Conservation (phyloP, 129 eudicot genomes). For the Rutidosis leptorrhynchoides region DNA sequence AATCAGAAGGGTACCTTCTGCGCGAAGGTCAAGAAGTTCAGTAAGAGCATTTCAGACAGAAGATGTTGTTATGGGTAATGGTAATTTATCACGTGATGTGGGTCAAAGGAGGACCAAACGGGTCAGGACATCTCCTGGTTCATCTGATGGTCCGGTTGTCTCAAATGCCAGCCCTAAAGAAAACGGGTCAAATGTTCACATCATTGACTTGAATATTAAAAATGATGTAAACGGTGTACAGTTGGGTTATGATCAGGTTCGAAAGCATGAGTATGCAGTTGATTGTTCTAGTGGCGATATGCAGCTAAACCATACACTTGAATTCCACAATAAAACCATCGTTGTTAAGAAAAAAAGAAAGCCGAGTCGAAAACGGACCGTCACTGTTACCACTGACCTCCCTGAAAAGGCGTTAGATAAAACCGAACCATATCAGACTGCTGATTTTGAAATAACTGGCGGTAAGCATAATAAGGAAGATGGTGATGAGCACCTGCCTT, state of each 20-base stretch:
- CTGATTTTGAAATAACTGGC: slow-evolving; percentile 21
- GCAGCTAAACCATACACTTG: slow-evolving; percentile 52
- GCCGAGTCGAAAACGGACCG: slow-evolving; percentile 54
- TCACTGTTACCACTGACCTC: slow-evolving; percentile 35
- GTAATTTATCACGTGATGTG: slow-evolving; percentile 41
- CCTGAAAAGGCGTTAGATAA: slow-evolving; percentile 28
- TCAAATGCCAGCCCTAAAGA: slow-evolving; percentile 57
- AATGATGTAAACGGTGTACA: slow-evolving; percentile 55
- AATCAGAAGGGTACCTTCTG: slow-evolving; percentile 40
- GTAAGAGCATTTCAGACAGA: slow-evolving; percentile 35
- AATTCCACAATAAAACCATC: slow-evolving; percentile 48
- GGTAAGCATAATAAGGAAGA: slow-evolving; percentile 50
- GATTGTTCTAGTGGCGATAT: slow-evolving; percentile 32
- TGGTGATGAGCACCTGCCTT: slow-evolving; percentile 89
- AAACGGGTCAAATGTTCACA: slow-evolving; percentile 54
- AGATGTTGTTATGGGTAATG: slow-evolving; percentile 31
- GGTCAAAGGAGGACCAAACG: slow-evolving; percentile 57
- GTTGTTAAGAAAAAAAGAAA: slow-evolving; percentile 77
- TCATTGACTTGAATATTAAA: slow-evolving; percentile 48
- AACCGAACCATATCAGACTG: slow-evolving; percentile 27
- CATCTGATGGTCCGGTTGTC: slow-evolving; percentile 33
- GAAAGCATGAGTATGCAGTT: slow-evolving; percentile 34
- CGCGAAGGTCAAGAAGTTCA: slow-evolving; percentile 62
- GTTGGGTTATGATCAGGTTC: slow-evolving; percentile 45
- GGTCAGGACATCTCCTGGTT: slow-evolving; percentile 51